A percentile compares a stretch with the other conserved stretches of the same genome.
Conservation (phyloP, 1,284 basidiomycete genomes). For the Schizophyllum commune region DNA sequence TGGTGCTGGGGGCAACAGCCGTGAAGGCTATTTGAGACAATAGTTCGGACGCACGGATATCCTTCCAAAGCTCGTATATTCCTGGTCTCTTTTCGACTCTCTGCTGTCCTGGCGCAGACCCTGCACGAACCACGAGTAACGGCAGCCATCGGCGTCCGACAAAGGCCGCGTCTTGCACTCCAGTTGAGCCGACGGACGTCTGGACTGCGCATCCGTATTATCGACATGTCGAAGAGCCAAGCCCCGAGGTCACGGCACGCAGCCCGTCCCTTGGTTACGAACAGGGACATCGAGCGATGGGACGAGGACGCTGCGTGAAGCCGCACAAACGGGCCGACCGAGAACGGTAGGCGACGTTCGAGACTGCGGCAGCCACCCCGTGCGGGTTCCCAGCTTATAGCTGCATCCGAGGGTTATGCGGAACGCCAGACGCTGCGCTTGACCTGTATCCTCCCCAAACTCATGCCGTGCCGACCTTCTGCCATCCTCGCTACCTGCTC, state of each 20-base stretch:
- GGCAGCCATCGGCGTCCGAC: no score
- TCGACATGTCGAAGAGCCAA: not conserved
- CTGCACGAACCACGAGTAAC: no score
- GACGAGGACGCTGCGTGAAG: not conserved
- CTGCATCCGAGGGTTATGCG: not conserved
- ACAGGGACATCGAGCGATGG: not conserved
- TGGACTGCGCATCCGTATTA: not conserved
- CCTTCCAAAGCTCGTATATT: no score
- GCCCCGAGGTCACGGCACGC: not conserved
- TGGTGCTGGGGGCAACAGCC: no score
- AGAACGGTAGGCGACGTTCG: no score
- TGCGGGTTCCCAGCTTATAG: not conserved
- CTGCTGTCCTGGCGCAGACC: no score
- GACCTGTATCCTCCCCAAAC: conserved; percentile 27
- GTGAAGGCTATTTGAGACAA: no score
- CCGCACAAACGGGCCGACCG: no score
- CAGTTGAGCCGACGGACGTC: not conserved
- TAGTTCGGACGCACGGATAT: no score
- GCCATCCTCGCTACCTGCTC: conserved; percentile 44
- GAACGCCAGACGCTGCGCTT: conserved; percentile 5
- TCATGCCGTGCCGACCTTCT: conserved; percentile 36
- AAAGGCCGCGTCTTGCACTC: not conserved
- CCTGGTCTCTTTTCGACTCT: no score
- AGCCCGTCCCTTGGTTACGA: not conserved
- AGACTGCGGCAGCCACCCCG: no score